Percentiles rank a stretch among this genome's conserved stretches.
These are phyloP conservation scores for Crucihimalaya himalaica DNA, from an alignment of 345 rosid species.

Conservation along the genomic window DNA sequence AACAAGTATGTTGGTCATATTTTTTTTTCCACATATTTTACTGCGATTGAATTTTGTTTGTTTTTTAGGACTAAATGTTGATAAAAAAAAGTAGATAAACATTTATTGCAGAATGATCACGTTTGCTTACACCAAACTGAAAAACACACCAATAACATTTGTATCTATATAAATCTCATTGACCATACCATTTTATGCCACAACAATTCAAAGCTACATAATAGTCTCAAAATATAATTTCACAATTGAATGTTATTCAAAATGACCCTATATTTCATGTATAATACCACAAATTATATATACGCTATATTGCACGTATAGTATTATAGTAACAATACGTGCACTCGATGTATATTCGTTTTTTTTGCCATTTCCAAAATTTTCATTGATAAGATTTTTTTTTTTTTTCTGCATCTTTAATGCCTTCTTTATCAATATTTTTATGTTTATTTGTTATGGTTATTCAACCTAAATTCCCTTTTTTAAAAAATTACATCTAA, in stretches of 20 bases:
- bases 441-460: background rate
- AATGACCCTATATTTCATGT: background rate
- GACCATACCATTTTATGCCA: background rate
- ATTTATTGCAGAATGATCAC: background rate
- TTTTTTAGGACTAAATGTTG: background rate
- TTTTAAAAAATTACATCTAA: too few relatives aligned
- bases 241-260: background rate
- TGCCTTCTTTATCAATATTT: too few relatives aligned
- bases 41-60: background rate
- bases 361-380: background rate
- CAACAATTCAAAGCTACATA: background rate
- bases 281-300: too few relatives aligned
- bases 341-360: background rate
- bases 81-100: background rate
- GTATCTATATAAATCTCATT: background rate
- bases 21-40: background rate
- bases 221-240: background rate
- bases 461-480: background rate
- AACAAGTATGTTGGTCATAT: too few relatives aligned
- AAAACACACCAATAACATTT: background rate
- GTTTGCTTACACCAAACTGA: conserved; percentile 6
- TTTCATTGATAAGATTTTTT: background rate
- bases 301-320: too few relatives aligned
- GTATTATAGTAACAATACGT: background rate
- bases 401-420: too few relatives aligned